A percentile compares a stretch with the other conserved stretches of the same genome.
Conservation (phyloP, 495 filamentous ascomycete species). For the Talaromyces wortmannii region DNA sequence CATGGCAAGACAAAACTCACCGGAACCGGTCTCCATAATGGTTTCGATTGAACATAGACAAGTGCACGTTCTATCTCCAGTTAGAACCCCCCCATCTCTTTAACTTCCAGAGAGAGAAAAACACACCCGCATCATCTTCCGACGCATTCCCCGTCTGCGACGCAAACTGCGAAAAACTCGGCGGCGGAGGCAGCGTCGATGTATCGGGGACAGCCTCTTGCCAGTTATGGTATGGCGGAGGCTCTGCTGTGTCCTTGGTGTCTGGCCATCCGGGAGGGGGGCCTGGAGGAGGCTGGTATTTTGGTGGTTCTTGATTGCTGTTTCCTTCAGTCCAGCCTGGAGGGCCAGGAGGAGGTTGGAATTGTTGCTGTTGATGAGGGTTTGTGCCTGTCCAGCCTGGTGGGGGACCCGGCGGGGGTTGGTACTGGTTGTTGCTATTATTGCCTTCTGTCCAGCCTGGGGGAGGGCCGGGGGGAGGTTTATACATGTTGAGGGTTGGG, state of each 20-base stretch:
- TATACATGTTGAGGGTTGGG: not conserved
- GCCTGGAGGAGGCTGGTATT: slow-evolving; percentile 14
- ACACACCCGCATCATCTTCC: slow-evolving; percentile 43
- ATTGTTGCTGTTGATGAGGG: slow-evolving; percentile 2
- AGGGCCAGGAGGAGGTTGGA: no score
- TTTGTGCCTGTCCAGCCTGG: slow-evolving; percentile 2
- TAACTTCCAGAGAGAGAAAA: not conserved
- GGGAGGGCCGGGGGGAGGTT: slow-evolving; percentile 2
- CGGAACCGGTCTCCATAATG: slow-evolving; percentile 50
- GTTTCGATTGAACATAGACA: slow-evolving; percentile 59
- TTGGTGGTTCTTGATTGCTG: no score
- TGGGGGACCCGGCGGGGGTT: no score
- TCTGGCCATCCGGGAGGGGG: slow-evolving; percentile 11
- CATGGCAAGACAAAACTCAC: not conserved
- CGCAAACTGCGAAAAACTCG: slow-evolving; percentile 55
- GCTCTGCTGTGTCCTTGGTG: slow-evolving; percentile 16
- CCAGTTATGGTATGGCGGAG: slow-evolving; percentile 74
- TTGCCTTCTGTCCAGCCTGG: slow-evolving; percentile 1
- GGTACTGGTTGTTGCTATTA: not conserved
- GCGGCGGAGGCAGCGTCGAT: slow-evolving; percentile 74
- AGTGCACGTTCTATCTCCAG: slow-evolving; percentile 52
- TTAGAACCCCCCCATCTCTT: not conserved
- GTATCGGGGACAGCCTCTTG: slow-evolving; percentile 71
- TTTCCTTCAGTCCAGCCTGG: no score
- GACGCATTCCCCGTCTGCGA: slow-evolving; percentile 74